Evolutionary conservation across 202 grass and related monocot genomes (phyloP).

Genomic region (Panicum hallii): DNA sequence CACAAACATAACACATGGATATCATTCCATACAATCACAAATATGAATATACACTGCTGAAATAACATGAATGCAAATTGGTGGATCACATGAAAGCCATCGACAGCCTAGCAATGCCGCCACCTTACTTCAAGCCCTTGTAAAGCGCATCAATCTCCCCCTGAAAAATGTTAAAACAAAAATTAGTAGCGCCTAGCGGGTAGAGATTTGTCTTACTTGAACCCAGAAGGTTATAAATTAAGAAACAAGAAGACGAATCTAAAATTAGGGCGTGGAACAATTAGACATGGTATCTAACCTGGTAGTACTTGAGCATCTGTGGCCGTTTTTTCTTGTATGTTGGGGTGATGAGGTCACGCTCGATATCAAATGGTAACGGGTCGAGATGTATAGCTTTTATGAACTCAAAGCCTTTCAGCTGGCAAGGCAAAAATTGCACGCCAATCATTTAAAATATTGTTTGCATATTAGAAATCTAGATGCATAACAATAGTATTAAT

Average conservation of each 20-base stretch:
- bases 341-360: slow-evolving; percentile 82
- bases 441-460: slow-evolving; percentile 1
- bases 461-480: neutral
- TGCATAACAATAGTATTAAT: neutral
- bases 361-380: slow-evolving; percentile 77
- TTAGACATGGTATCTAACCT: slow-evolving; percentile 47
- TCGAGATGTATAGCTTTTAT: slow-evolving; percentile 86
- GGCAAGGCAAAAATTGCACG: neutral
- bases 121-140: slow-evolving; percentile 60
- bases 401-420: slow-evolving; percentile 91
- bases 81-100: slow-evolving; percentile 6
- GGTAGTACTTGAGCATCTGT: slow-evolving; percentile 81
- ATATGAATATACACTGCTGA: neutral
- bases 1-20: neutral
- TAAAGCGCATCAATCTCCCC: slow-evolving; percentile 61
- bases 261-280: neutral
- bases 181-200: neutral
- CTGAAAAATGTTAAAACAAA: slow-evolving; percentile 41
- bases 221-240: neutral
- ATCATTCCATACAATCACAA: neutral
- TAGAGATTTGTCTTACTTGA: neutral
- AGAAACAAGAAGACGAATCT: neutral
- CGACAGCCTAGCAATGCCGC: neutral
- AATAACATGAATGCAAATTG: neutral
- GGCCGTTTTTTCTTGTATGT: slow-evolving; percentile 96